Conservation (phyloP, 345 rosid genomes). For the Eucalyptus marginata region DNA sequence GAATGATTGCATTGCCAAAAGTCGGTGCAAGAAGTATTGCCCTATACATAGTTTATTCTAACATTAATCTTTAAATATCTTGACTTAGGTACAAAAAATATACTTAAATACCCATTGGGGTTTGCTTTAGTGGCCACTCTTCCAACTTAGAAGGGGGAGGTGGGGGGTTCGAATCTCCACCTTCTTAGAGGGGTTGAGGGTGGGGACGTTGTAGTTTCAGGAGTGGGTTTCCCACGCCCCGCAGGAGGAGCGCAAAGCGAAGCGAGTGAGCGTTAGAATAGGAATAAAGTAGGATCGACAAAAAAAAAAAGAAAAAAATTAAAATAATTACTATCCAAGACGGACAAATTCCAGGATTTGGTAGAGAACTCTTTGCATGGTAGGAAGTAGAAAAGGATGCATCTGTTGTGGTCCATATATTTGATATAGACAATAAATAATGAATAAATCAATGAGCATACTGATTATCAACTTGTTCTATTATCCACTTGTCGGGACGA, state of each 20-base stretch:
- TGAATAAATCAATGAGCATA: background rate
- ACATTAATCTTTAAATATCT: background rate
- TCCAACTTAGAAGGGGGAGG: too few species aligned
- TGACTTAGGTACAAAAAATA: background rate
- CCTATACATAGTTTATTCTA: background rate
- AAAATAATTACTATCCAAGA: background rate
- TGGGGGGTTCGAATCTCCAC: too few species aligned
- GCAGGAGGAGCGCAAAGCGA: too few species aligned
- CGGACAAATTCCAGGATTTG: background rate
- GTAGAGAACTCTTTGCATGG: background rate
- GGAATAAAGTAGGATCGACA: too few species aligned
- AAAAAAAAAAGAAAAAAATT: too few species aligned
- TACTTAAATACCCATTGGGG: background rate
- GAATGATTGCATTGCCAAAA: background rate
- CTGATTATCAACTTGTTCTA: background rate
- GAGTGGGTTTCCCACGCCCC: too few species aligned
- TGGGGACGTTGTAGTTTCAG: too few species aligned
- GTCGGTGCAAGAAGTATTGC: background rate
- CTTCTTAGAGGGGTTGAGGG: too few species aligned
- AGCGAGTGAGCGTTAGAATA: too few species aligned
- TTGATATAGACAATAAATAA: background rate
- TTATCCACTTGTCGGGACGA: background rate
- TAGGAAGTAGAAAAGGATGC: background rate
- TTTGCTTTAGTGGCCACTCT: too few species aligned
- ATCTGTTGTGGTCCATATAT: background rate